Evolutionary conservation across 306 rosid genomes (phyloP).

Genomic region (Pueraria montana): DNA sequence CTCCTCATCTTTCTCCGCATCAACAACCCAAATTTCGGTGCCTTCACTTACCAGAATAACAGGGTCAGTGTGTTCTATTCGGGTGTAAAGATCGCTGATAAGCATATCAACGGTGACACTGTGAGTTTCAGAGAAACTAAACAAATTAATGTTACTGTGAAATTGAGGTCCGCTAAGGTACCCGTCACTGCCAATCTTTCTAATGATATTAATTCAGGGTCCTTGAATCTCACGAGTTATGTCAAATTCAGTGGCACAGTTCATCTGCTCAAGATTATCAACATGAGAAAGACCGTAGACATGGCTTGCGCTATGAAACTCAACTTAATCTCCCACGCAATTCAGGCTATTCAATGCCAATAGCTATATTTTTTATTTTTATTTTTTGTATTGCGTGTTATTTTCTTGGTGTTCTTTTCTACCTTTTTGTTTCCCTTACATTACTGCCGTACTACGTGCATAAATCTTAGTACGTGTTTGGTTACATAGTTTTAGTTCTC

Average conservation of each 20-base stretch:
- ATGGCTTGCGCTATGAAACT: slow-evolving; percentile 65
- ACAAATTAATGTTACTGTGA: slow-evolving; percentile 42
- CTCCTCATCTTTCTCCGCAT: slow-evolving; percentile 49
- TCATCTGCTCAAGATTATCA: slow-evolving; percentile 53
- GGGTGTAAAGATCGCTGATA: slow-evolving; percentile 48
- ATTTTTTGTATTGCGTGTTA: background rate
- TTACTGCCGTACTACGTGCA: no score
- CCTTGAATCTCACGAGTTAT: slow-evolving; percentile 57
- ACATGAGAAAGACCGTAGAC: slow-evolving; percentile 46
- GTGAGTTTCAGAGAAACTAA: slow-evolving; percentile 48
- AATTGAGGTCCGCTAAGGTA: slow-evolving; percentile 41
- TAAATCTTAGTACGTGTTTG: no score
- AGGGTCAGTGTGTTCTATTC: slow-evolving; percentile 45
- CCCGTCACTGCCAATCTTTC: slow-evolving; percentile 39
- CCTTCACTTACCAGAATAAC: slow-evolving; percentile 52
- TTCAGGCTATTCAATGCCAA: slow-evolving; percentile 57
- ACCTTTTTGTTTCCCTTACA: no score
- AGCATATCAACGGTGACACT: slow-evolving; percentile 7
- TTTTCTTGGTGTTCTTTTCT: no score
- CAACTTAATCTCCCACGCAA: slow-evolving; percentile 49
- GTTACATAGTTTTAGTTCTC: no score
- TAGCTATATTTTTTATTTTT: background rate
- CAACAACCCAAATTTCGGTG: slow-evolving; percentile 67
- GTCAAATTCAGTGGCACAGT: slow-evolving; percentile 59
- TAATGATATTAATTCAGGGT: slow-evolving; percentile 49